A percentile compares a stretch with the other conserved stretches of the same genome.
Conservation (phyloP, 495 filamentous ascomycete species). For the Tuber indicum region DNA sequence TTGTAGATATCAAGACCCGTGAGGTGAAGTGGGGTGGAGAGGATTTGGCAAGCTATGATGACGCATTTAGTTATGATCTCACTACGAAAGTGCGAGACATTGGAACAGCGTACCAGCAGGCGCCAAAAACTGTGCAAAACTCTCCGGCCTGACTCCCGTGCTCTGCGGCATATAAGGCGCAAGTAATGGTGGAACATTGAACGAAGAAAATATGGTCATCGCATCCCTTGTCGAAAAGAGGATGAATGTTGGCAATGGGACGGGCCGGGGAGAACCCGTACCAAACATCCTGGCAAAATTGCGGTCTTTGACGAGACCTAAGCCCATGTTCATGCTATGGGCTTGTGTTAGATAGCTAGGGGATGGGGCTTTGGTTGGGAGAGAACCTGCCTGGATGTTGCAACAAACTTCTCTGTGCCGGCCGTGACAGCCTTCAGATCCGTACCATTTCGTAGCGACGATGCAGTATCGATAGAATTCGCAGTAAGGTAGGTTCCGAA, state of each 20-base stretch:
- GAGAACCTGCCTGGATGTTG: conserved; percentile 49
- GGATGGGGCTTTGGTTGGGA: neutral
- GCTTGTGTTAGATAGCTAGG: conserved; percentile 28
- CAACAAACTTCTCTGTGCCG: conserved; percentile 73
- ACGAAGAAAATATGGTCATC: conserved; percentile 86
- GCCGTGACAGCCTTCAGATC: conserved; percentile 53
- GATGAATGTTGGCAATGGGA: conserved; percentile 58
- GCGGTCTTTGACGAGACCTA: conserved; percentile 90
- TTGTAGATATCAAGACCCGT: conserved; percentile 89
- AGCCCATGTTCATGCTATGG: conserved; percentile 69
- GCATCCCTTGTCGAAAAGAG: conserved; percentile 83
- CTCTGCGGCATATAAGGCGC: conserved; percentile 52
- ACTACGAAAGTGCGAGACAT: conserved; percentile 58
- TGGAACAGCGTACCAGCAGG: conserved; percentile 9
- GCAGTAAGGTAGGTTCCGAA: conserved; percentile 86
- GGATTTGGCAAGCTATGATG: conserved; percentile 55
- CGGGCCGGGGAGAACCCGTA: conserved; percentile 50
- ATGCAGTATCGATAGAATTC: conserved; percentile 76
- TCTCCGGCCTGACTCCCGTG: conserved; percentile 31
- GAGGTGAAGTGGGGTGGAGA: conserved; percentile 81
- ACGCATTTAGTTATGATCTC: neutral
- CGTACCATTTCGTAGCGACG: conserved; percentile 44
- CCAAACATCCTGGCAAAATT: conserved; percentile 81
- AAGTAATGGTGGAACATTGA: conserved; percentile 78
- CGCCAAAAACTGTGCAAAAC: conserved; percentile 33